Conservation (phyloP, 495 filamentous ascomycete species). For the Pseudevernia furfuracea region DNA sequence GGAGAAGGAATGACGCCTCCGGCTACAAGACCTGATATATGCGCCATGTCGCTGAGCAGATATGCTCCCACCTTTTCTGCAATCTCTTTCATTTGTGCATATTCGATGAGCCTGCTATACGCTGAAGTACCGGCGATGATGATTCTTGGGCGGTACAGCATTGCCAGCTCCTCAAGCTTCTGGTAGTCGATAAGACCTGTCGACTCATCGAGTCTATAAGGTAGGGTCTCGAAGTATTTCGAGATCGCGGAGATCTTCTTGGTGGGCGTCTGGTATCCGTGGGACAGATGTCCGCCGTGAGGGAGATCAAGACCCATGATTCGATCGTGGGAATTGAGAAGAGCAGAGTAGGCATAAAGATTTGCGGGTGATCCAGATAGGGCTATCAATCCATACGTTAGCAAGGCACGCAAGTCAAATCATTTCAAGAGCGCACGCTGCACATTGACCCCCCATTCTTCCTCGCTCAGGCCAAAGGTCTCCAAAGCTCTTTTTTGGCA, state of each 20-base stretch:
- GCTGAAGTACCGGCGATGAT: constrained; percentile 92
- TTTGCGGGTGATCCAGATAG: constrained; percentile 95
- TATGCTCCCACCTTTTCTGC: constrained; percentile 88
- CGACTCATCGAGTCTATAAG: constrained; percentile 81
- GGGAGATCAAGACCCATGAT: constrained; percentile 97
- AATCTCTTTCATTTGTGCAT: constrained; percentile 77
- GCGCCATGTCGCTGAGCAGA: constrained; percentile 92
- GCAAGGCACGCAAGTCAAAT: constrained; percentile 4
- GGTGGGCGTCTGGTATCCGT: constrained; percentile 94
- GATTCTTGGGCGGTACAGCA: constrained; percentile 86
- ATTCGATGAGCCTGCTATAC: constrained; percentile 92
- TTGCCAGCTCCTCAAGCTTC: constrained; percentile 74
- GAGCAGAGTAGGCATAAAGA: constrained; percentile 87
- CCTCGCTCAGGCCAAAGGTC: constrained; percentile 70
- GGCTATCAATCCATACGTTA: constrained; percentile 46
- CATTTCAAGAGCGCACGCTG: constrained; percentile 55
- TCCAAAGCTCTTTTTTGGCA: constrained; percentile 86
- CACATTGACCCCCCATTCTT: constrained; percentile 97
- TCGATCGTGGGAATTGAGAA: constrained; percentile 85
- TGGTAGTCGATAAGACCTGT: constrained; percentile 94
- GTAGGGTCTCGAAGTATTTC: constrained; percentile 97
- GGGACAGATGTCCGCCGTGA: constrained; percentile 92
- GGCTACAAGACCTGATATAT: constrained; percentile 90
- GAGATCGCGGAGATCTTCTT: constrained; percentile 98
- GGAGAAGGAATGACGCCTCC: constrained; percentile 83